Evolutionary conservation across 164 flowering plant species (phyloP).

Genomic region (Tinospora cordifolia): DNA sequence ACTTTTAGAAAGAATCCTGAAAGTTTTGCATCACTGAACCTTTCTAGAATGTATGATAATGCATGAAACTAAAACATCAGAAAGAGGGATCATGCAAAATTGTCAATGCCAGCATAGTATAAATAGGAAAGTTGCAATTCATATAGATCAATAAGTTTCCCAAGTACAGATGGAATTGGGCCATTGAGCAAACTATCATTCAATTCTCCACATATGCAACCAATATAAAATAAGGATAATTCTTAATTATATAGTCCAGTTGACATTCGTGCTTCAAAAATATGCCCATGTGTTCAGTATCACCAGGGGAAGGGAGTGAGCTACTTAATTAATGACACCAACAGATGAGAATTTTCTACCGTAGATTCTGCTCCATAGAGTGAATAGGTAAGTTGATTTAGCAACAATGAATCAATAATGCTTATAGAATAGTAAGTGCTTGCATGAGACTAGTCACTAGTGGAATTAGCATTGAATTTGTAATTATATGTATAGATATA

Average conservation of each 20-base stretch:
- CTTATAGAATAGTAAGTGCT: conserved; percentile 98
- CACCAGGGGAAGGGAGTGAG: too few relatives aligned
- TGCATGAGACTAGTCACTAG: conserved; percentile 94
- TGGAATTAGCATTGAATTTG: too few relatives aligned
- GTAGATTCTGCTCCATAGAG: too few relatives aligned
- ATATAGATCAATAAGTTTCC: conserved; percentile 82
- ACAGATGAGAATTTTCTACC: too few relatives aligned
- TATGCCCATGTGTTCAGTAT: too few relatives aligned
- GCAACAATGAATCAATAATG: background rate
- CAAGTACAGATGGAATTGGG: conserved; percentile 80
- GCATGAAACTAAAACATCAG: background rate
- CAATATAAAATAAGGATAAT: background rate
- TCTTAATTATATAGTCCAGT: too few relatives aligned
- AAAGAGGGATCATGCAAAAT: background rate
- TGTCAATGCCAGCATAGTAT: background rate
- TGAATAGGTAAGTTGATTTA: too few relatives aligned
- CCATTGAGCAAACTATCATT: conserved; percentile 78
- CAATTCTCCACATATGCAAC: conserved; percentile 47
- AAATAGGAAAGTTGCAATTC: conserved; percentile 60
- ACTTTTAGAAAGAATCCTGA: conserved; percentile 84
- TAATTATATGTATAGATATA: too few relatives aligned
- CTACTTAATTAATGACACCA: too few relatives aligned
- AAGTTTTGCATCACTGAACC: background rate
- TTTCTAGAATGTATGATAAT: background rate
- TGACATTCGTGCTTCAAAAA: too few relatives aligned